Evolutionary conservation across 192 early-diverging fungal species (phyloP).

Genomic region (Phlyctochytrium arcticum): DNA sequence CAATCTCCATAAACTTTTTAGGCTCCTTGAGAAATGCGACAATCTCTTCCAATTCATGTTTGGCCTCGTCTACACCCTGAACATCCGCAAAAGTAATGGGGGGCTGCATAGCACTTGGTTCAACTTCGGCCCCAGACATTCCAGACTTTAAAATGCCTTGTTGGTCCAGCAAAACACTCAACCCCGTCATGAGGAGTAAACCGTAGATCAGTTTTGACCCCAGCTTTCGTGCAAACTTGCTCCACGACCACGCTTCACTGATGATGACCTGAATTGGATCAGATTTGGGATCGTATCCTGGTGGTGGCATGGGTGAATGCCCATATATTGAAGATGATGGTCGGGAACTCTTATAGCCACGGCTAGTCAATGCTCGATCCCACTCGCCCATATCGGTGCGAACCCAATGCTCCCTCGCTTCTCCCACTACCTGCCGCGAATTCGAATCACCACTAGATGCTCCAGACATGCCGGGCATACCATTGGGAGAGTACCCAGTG

Average conservation of each 20-base stretch:
- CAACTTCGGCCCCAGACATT: constrained; percentile 40
- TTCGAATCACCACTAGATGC: not conserved
- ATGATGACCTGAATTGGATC: constrained; percentile 48
- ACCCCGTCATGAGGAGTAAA: constrained; percentile 47
- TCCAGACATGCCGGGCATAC: not conserved
- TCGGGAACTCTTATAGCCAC: not conserved
- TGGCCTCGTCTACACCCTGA: constrained; percentile 97
- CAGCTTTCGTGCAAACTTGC: constrained; percentile 45
- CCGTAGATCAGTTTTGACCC: constrained; percentile 38
- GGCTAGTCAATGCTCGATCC: constrained; percentile 20
- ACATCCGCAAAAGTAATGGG: constrained; percentile 88
- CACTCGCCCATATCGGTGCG: constrained; percentile 18
- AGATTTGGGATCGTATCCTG: constrained; percentile 17
- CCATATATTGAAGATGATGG: not conserved
- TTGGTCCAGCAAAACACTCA: constrained; percentile 51
- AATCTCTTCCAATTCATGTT: constrained; percentile 93
- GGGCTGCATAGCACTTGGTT: constrained; percentile 45
- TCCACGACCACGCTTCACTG: constrained; percentile 55
- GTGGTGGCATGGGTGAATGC: not conserved
- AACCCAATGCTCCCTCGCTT: constrained; percentile 31
- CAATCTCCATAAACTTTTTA: constrained; percentile 83
- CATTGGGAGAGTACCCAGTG: not conserved
- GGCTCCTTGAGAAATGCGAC: constrained; percentile 95
- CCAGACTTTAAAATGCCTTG: constrained; percentile 51
- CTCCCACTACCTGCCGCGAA: constrained; percentile 1